phyloP scores from a whole-genome alignment of 768 basidiomycete species.

The Panaeolus cyanescens region DNA sequence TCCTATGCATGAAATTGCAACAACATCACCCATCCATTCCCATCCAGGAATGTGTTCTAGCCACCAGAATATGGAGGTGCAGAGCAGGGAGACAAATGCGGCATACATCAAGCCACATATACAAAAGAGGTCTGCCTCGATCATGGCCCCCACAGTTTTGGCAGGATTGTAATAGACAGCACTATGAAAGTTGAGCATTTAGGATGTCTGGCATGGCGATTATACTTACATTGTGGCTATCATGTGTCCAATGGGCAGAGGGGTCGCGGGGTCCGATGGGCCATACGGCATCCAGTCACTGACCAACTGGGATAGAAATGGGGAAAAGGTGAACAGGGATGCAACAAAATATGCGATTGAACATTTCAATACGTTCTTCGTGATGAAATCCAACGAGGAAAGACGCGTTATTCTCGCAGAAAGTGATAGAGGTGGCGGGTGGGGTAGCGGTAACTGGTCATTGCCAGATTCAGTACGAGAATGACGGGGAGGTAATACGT shows the following conservation, averaged over 20 bases:
- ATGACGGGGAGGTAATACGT: not conserved
- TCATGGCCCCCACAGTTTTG: slow-evolving; percentile 90
- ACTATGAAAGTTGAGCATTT: slow-evolving; percentile 32
- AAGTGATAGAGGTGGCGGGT: not conserved
- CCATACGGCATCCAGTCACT: slow-evolving; percentile 58
- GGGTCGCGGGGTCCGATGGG: slow-evolving; percentile 46
- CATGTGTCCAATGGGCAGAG: slow-evolving; percentile 85
- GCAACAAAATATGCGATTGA: slow-evolving; percentile 87
- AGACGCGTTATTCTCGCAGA: not conserved
- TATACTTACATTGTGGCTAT: slow-evolving; percentile 83
- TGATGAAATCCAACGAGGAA: slow-evolving; percentile 1
- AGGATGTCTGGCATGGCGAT: not conserved
- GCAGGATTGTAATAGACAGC: slow-evolving; percentile 93
- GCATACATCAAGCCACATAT: slow-evolving; percentile 70
- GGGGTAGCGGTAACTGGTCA: slow-evolving; percentile 7
- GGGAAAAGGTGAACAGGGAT: slow-evolving; percentile 91
- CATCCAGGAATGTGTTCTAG: slow-evolving; percentile 70
- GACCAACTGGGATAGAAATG: slow-evolving; percentile 69
- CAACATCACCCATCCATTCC: slow-evolving; percentile 72
- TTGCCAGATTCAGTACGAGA: not conserved
- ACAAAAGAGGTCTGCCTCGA: slow-evolving; percentile 87
- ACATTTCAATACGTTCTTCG: slow-evolving; percentile 84
- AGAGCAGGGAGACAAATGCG: slow-evolving; percentile 69
- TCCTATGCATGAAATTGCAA: slow-evolving; percentile 84
- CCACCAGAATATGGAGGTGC: slow-evolving; percentile 81